These are phyloP conservation scores for Eutypa lata DNA, from an alignment of 2,329 filamentous ascomycete species.

Conservation along the genomic window DNA sequence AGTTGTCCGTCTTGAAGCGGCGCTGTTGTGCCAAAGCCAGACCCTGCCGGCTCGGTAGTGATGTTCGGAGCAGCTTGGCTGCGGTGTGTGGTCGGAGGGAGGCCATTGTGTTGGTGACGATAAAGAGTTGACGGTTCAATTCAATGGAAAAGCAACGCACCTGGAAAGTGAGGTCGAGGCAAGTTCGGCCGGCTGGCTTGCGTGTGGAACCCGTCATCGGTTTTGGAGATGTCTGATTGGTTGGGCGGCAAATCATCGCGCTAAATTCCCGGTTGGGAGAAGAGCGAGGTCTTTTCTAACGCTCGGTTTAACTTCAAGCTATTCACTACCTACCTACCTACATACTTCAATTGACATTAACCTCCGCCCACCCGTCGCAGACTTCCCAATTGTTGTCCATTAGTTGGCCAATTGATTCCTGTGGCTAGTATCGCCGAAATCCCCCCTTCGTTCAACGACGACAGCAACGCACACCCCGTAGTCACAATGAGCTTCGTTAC, in stretches of 20 bases:
- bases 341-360: constrained; percentile 15
- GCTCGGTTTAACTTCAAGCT: constrained; percentile 6
- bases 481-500: constrained; percentile 88
- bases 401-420: constrained; percentile 34
- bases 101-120: constrained; percentile 51
- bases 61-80: constrained; percentile 49
- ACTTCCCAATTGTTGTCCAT: constrained; percentile 24
- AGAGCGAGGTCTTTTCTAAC: constrained; percentile 46
- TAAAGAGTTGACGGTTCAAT: neutral
- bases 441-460: constrained; percentile 18
- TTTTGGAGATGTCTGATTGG: constrained; percentile 37
- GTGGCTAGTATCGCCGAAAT: constrained; percentile 23
- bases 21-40: constrained; percentile 41
- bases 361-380: constrained; percentile 17
- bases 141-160: neutral
- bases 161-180: neutral
- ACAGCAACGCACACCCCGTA: constrained; percentile 22
- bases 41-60: constrained; percentile 30
- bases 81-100: constrained; percentile 58
- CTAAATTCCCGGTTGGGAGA: constrained; percentile 32
- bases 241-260: constrained; percentile 36
- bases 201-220: neutral
- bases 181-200: neutral
- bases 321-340: constrained; percentile 10
- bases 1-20: constrained; percentile 45